A percentile compares a stretch with the other conserved stretches of the same genome.
These are phyloP conservation scores for Geotrichum europaeum DNA, from an alignment of 1,139 yeast genomes.

Conservation along the genomic window DNA sequence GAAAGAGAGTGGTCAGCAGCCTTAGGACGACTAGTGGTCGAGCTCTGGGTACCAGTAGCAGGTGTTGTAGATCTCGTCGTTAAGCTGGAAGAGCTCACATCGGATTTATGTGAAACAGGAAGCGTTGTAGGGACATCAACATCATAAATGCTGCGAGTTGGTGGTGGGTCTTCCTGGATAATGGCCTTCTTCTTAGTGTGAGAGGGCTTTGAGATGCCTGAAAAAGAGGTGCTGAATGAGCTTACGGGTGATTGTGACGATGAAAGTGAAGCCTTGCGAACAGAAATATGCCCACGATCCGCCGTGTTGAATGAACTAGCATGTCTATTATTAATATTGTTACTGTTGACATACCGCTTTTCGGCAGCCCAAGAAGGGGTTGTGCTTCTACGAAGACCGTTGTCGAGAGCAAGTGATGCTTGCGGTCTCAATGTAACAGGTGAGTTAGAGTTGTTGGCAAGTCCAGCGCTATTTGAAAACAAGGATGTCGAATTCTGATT, in stretches of 20 bases:
- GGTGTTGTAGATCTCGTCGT: slow-evolving; percentile 13
- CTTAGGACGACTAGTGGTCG: slow-evolving; percentile 8
- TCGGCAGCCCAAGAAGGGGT: slow-evolving; percentile 18
- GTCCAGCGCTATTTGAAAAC: not conserved
- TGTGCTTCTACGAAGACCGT: slow-evolving; percentile 1
- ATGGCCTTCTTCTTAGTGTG: slow-evolving; percentile 20
- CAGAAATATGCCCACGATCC: slow-evolving; percentile 12
- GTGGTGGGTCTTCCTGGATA: slow-evolving; percentile 34
- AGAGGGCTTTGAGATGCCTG: slow-evolving; percentile 31
- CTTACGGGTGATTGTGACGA: slow-evolving; percentile 17
- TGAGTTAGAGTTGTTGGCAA: not conserved
- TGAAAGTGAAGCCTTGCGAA: slow-evolving; percentile 15
- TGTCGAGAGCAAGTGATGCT: slow-evolving; percentile 6
- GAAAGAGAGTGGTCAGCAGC: slow-evolving; percentile 38
- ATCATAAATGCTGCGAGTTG: slow-evolving; percentile 34
- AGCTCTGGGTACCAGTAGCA: slow-evolving; percentile 3
- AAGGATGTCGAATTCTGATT: not conserved
- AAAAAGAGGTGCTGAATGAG: slow-evolving; percentile 22
- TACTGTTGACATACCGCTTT: slow-evolving; percentile 1
- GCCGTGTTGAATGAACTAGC: slow-evolving; percentile 17
- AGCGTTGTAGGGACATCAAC: slow-evolving; percentile 1
- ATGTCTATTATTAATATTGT: slow-evolving; percentile 6
- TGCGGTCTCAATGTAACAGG: slow-evolving; percentile 7
- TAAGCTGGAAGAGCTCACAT: slow-evolving; percentile 18
- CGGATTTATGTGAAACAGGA: slow-evolving; percentile 2